Conservation (phyloP, 2,329 filamentous ascomycete genomes). For the Apiospora hydei region DNA sequence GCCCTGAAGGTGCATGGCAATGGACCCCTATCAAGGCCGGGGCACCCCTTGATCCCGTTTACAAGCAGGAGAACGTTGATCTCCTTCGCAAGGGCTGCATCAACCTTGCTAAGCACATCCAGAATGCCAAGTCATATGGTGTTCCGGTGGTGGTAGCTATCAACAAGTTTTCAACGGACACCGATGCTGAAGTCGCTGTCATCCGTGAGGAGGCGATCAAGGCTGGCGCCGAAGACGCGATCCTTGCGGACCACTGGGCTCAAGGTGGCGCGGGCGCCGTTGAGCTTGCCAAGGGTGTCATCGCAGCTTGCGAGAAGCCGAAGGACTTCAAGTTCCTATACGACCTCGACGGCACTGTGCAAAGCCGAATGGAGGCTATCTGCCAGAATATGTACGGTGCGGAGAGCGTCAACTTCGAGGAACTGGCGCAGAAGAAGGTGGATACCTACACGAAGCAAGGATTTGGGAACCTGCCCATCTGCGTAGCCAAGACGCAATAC, state of each 20-base stretch:
- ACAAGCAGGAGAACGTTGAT: constrained; percentile 92
- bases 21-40: constrained; percentile 91
- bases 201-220: constrained; percentile 90
- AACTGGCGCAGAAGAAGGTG: constrained; percentile 94
- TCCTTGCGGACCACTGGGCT: constrained; percentile 95
- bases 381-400: constrained; percentile 95
- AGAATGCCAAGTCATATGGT: constrained; percentile 87
- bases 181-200: constrained; percentile 87
- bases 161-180: constrained; percentile 96
- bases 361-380: constrained; percentile 90
- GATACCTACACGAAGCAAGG: constrained; percentile 94
- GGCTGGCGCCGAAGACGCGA: constrained; percentile 91
- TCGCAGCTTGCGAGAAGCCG: constrained; percentile 81
- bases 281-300: constrained; percentile 86
- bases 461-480: constrained; percentile 91
- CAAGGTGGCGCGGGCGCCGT: constrained; percentile 91
- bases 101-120: constrained; percentile 94
- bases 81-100: constrained; percentile 88
- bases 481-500: constrained; percentile 98
- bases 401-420: constrained; percentile 86
- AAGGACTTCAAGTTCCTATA: constrained; percentile 92
- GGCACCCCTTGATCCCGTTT: constrained; percentile 83
- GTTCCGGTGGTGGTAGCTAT: constrained; percentile 96
- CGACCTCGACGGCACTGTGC: constrained; percentile 75
- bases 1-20: constrained; percentile 97